Base-by-base conservation (phyloP, 345 rosid species). In the Aegle marmelos region DNA sequence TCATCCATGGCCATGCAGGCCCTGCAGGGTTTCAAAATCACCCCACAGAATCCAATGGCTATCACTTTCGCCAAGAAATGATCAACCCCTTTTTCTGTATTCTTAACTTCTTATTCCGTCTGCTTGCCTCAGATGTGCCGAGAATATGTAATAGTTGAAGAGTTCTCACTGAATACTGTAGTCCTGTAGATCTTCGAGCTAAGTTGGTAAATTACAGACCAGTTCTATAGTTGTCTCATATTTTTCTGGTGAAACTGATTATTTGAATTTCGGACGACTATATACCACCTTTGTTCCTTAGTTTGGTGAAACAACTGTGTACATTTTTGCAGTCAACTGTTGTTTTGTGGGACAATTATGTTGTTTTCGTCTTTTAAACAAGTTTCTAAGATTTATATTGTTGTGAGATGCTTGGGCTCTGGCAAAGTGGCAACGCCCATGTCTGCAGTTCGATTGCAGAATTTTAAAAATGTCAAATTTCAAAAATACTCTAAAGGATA, bases 51-150 rank as follows among this genome's bases (percentile, higher is more conserved):
- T 76, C 96, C 98, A 37, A 93, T 94, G 98, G 79, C 88, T 41
- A 90, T 97, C 83, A 83, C 89, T 79, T 94, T 87, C n/a, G 98
- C 98, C 74, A 97, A 97, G 89, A 97, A 93, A 88, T 93, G 84
- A 85, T 64, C 30, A 33, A 54, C 2, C 41, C 10, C 39, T 22
- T 25, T 50, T 33, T 13, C 50, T 45, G 50, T 45, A 45, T 45
- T 45, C 50, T 4, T 68, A 61, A 17, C 9, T 22, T 64, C 28
- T 59, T 30, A 34, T 30, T 62, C 74, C 63, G 54, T 9, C 13
- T 24, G 64, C 48, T 45, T 54, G 31, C 53, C 77, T 17, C 14
- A 7, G 61, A 10, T 73, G 41, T 14, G 48, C 37, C 19, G 9
- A 17, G 59, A 76, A 58, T 17, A 30, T n/a, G 67, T 76, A 67